Conservation (phyloP, 768 basidiomycete species). For the Trametes punicea region DNA sequence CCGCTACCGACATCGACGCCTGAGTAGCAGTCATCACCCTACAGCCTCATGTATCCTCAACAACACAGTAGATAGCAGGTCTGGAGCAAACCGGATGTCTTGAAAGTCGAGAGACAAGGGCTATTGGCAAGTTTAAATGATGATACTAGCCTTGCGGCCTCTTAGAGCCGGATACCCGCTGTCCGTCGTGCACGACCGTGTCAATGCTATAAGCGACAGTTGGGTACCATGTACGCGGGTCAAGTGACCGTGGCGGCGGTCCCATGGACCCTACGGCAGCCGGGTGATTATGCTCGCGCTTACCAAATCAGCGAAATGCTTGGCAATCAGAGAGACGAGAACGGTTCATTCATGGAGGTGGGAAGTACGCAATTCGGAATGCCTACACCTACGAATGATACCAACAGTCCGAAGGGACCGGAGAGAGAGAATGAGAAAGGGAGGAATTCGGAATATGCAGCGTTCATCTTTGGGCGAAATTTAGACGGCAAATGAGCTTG, state of each 20-base stretch:
- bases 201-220: not conserved
- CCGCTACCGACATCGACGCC: constrained; percentile 7
- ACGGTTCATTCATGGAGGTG: not conserved
- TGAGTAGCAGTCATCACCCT: not conserved
- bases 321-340: not conserved
- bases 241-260: constrained; percentile 19
- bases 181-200: not conserved
- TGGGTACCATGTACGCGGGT: not conserved
- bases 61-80: not conserved
- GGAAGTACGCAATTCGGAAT: constrained; percentile 2
- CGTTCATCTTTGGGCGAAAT: no score
- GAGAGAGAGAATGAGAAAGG: not conserved
- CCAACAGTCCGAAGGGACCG: not conserved
- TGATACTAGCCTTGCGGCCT: not conserved
- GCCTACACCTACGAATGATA: not conserved
- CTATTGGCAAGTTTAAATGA: not conserved
- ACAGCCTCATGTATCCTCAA: not conserved
- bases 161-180: not conserved
- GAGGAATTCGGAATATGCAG: constrained; percentile 3
- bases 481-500: no score
- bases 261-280: constrained; percentile 12
- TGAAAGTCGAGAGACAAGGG: not conserved
- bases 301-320: constrained; percentile 7
- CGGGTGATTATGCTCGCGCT: not conserved
- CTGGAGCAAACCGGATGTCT: no score